Evolutionary conservation across 1,139 yeast species (phyloP), one percentile per base, ranked within the genome.

Genomic region (Geotrichum klebahnii): DNA sequence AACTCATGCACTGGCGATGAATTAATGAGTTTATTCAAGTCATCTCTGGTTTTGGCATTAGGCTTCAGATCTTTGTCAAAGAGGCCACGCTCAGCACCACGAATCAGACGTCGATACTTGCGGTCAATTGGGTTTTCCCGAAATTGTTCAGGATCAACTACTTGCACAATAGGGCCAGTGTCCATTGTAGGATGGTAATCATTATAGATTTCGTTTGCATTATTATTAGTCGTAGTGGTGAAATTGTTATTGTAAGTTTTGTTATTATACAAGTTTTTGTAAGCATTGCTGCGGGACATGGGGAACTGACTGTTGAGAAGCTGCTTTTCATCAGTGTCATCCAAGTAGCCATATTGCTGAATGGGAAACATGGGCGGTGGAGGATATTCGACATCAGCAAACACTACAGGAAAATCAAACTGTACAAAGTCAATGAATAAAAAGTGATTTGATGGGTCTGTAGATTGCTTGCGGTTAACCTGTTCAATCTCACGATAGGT

Each of bases 21-120:
- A 32, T 75, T 73, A 48, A 90, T 72, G 3, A 90, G 85, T 49
- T 58, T 74, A 53, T 80, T 73, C 48, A 92, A 72, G 57, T 85
- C 84, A 57, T 84, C 92, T 57, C 97, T 74, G 36, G 84, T 74
- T 59, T 82, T 84, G 1, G 96, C 85, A 17, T 94, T 84, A 0
- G 98, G 98, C 61, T 90, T 89, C 48, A 87, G 72, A 53, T 89
- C 96, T 59, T 81, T 82, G 64, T 90, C 97, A 32, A 87, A 67
- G 26, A 85, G 77, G 1, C 89, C 78, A 51, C 83, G 79, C 59
- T 86, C 83, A 61, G 85, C 87, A 46, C 86, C 80, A 66, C 97
- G 82, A 57, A 89, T 95, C 46, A 92, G 68, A 55, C 84, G 80
- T 57, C 95, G 80, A 63, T 84, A 88, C 64, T 92, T 94, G 55